These are phyloP conservation scores for Solanum hybrid DNA, from an alignment of 305 asterid species.

Conservation along the genomic window DNA sequence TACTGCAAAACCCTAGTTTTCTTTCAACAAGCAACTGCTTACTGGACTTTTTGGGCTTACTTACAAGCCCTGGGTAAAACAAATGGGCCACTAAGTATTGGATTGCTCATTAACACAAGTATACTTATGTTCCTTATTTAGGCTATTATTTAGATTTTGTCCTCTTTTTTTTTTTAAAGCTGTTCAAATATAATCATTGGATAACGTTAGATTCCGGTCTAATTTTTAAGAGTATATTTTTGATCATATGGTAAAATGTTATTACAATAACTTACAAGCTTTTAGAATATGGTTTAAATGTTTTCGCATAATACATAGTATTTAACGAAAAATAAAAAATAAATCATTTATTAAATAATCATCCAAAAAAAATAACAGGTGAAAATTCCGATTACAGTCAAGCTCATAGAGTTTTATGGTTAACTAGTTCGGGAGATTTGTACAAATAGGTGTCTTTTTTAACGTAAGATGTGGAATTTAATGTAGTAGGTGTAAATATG, in stretches of 20 bases:
- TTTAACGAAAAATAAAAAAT: background rate
- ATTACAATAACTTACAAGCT: background rate
- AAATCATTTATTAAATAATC: background rate
- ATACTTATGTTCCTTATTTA: background rate
- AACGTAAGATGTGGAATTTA: background rate
- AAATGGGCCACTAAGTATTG: background rate
- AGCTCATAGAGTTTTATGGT: background rate
- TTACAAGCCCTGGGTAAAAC: background rate
- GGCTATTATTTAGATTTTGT: background rate
- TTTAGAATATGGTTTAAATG: background rate
- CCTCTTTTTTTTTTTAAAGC: too few relatives aligned
- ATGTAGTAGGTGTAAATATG: background rate
- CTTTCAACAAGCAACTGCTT: background rate
- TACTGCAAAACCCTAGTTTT: background rate
- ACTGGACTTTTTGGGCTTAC: background rate
- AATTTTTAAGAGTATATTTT: background rate
- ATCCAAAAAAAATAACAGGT: background rate
- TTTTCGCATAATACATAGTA: background rate
- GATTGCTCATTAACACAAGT: background rate
- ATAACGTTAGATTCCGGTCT: background rate
- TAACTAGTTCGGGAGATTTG: background rate
- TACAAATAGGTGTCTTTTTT: background rate
- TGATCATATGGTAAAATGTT: background rate
- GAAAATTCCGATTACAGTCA: background rate
- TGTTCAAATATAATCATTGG: background rate